Evolutionary conservation across 768 basidiomycete genomes (phyloP).

Genomic region (Psilocybe sp.): DNA sequence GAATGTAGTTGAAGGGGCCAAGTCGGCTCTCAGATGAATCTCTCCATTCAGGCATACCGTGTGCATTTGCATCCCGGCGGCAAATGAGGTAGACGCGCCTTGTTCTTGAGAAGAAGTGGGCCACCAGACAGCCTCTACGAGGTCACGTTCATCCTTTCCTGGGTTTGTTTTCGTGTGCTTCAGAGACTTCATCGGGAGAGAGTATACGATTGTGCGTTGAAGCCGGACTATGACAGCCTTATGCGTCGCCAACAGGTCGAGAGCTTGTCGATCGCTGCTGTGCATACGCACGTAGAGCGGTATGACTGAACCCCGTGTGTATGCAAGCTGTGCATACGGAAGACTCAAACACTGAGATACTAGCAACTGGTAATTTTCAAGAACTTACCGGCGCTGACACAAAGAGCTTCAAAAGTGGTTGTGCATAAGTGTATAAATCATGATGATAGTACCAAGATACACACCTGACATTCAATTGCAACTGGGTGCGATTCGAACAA

Average conservation of each 20-base stretch:
- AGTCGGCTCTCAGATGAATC: no score
- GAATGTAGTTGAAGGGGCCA: no score
- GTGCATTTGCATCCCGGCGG: no score
- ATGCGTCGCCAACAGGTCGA: slow-evolving; percentile 32
- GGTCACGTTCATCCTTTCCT: no score
- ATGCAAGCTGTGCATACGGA: slow-evolving; percentile 34
- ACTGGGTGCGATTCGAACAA: slow-evolving; percentile 25
- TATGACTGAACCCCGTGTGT: slow-evolving; percentile 37
- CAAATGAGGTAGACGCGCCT: no score
- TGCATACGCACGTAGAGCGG: slow-evolving; percentile 31
- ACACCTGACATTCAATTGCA: slow-evolving; percentile 29
- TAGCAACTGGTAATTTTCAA: not conserved
- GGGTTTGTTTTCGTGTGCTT: no score
- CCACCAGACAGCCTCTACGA: no score
- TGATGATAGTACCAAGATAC: slow-evolving; percentile 10
- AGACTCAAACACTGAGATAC: not conserved
- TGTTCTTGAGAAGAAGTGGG: no score
- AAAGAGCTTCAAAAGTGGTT: slow-evolving; percentile 25
- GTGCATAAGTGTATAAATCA: not conserved
- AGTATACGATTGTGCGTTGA: no score
- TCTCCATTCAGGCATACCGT: no score
- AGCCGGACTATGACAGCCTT: slow-evolving; percentile 28
- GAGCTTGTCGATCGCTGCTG: slow-evolving; percentile 27
- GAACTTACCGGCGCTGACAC: slow-evolving; percentile 35
- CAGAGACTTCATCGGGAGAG: no score